phyloP scores from a whole-genome alignment of 108 stramenopile species.

The Skeletonema potamos region DNA sequence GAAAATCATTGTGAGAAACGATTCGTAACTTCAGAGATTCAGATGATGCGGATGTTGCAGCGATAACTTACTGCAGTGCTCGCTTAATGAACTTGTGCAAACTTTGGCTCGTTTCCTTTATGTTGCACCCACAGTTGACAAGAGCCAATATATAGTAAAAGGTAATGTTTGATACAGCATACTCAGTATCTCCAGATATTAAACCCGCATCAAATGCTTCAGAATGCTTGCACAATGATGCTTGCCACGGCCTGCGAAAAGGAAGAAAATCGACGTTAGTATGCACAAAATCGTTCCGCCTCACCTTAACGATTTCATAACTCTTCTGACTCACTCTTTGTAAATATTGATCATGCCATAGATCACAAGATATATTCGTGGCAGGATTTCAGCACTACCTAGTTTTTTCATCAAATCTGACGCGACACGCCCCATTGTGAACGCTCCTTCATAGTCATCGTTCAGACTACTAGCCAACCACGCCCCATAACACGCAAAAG shows the following conservation, averaged over 20 bases:
- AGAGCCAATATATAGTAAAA: slow-evolving; percentile 5
- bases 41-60: not conserved
- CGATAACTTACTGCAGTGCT: not conserved
- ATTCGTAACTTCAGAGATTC: not conserved
- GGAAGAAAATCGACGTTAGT: not conserved
- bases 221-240: slow-evolving; percentile 21
- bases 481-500: slow-evolving; percentile 39
- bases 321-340: not conserved
- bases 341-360: slow-evolving; percentile 3
- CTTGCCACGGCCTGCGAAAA: slow-evolving; percentile 10
- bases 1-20: not conserved
- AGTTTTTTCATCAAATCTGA: slow-evolving; percentile 30
- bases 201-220: slow-evolving; percentile 23
- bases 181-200: slow-evolving; percentile 24
- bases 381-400: not conserved
- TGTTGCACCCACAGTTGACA: slow-evolving; percentile 22
- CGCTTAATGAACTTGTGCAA: not conserved
- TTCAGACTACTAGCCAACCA: slow-evolving; percentile 31
- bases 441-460: slow-evolving; percentile 47
- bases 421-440: slow-evolving; percentile 48
- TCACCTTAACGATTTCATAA: not conserved
- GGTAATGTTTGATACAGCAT: slow-evolving; percentile 15
- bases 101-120: not conserved
- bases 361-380: not conserved
- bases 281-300: not conserved